A percentile compares a stretch with the other conserved stretches of the same genome.
These are phyloP conservation scores for Parafenestella ontariensis DNA, from an alignment of 2,329 filamentous ascomycete species.

Conservation along the genomic window DNA sequence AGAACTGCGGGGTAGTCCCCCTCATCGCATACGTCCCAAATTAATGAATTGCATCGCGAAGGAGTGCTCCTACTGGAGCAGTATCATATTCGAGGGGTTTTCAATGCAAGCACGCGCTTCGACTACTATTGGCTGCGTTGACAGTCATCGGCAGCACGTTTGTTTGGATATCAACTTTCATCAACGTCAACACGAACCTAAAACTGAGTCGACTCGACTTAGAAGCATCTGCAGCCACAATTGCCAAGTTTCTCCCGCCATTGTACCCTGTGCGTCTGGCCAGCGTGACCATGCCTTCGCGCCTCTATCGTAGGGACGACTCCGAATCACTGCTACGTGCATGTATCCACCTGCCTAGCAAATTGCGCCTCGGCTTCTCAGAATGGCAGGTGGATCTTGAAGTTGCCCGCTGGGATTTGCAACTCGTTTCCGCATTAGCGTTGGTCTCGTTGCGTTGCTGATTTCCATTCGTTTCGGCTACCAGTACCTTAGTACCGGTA, in stretches of 20 bases:
- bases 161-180: neutral
- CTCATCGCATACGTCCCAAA: neutral
- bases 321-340: constrained; percentile 7
- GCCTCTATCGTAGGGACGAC: constrained; percentile 15
- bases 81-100: neutral
- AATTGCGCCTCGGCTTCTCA: constrained; percentile 13
- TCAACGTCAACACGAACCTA: constrained; percentile 2
- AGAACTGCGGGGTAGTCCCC: constrained; percentile 31
- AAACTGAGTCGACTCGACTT: constrained; percentile 6
- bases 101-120: too few species aligned
- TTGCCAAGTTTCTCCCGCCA: constrained; percentile 6
- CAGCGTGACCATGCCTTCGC: constrained; percentile 10
- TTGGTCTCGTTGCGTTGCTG: constrained; percentile 1
- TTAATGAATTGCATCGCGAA: neutral
- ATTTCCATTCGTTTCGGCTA: constrained; percentile 6
- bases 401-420: constrained; percentile 12
- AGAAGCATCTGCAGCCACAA: constrained; percentile 16
- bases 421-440: constrained; percentile 20
- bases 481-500: constrained; percentile 5
- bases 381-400: constrained; percentile 26
- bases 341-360: constrained; percentile 10
- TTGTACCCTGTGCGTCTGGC: constrained; percentile 6
- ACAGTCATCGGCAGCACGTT: neutral
- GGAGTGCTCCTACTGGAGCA: neutral
- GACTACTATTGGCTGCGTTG: neutral